Evolutionary conservation across 768 basidiomycete genomes (phyloP).

Genomic region (Hericium rajendrae): DNA sequence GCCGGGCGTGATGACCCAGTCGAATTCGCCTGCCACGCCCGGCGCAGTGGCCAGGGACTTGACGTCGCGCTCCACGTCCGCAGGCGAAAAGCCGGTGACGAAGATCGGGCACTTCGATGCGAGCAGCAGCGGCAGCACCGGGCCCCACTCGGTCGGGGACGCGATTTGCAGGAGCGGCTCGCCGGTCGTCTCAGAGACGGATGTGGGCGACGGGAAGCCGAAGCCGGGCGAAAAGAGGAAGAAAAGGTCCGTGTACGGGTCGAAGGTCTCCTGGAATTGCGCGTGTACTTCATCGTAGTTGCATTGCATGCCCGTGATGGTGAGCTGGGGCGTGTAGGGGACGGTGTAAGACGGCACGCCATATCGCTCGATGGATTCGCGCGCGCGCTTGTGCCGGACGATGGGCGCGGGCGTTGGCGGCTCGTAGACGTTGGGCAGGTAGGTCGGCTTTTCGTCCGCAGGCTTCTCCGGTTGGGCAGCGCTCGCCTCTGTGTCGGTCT

Average conservation of each 20-base stretch:
- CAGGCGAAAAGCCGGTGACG: conserved; percentile 92
- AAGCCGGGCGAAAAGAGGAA: conserved; percentile 96
- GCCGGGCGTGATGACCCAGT: conserved; percentile 92
- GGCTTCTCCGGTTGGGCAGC: conserved; percentile 4
- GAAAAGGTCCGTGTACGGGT: conserved; percentile 95
- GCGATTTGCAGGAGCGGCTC: conserved; percentile 76
- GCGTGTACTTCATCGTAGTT: conserved; percentile 79
- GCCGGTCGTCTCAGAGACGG: conserved; percentile 44
- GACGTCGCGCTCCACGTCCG: conserved; percentile 91
- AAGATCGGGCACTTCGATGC: conserved; percentile 90
- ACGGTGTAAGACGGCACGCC: conserved; percentile 91
- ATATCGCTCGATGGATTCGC: conserved; percentile 62
- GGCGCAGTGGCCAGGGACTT: conserved; percentile 70
- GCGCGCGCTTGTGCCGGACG: conserved; percentile 54
- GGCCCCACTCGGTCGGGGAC: conserved; percentile 85
- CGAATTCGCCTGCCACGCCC: conserved; percentile 88
- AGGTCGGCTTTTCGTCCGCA: conserved; percentile 37
- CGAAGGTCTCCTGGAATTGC: conserved; percentile 83
- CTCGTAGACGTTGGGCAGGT: conserved; percentile 70
- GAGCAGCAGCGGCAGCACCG: conserved; percentile 75
- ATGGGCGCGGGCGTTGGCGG: conserved; percentile 74
- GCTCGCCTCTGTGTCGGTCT: conserved; percentile 1
- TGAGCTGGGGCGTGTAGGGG: conserved; percentile 74
- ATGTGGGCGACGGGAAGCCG: conserved; percentile 86
- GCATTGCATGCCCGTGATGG: conserved; percentile 81